Percentiles rank a stretch among this genome's conserved stretches.
phyloP scores from a whole-genome alignment of 805 yeast genomes.

The Teunomyces panamensis region DNA sequence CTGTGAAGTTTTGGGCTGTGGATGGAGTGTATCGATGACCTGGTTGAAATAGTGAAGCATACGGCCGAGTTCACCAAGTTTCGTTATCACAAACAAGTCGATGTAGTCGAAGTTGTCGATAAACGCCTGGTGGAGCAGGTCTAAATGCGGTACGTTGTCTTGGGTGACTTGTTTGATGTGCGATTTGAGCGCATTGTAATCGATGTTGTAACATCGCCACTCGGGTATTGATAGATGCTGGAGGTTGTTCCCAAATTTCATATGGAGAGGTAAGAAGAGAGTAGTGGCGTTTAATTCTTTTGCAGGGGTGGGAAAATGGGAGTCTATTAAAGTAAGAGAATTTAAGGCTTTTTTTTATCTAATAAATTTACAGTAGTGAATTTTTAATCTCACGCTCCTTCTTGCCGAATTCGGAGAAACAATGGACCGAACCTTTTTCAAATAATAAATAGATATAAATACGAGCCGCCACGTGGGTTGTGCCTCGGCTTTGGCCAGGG shows the following conservation, averaged over 20 bases:
- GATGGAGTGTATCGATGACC: conserved; percentile 11
- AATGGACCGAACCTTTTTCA: background rate
- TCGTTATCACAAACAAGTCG: conserved; percentile 61
- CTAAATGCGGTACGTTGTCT: conserved; percentile 21
- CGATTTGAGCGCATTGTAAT: conserved; percentile 73
- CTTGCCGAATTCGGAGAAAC: conserved; percentile 4
- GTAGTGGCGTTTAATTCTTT: too few relatives aligned
- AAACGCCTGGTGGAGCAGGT: conserved; percentile 36
- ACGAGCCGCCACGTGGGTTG: background rate
- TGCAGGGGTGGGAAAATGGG: too few relatives aligned
- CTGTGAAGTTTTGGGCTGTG: background rate
- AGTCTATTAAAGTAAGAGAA: too few relatives aligned
- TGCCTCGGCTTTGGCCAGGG: background rate
- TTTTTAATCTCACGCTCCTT: conserved; percentile 5
- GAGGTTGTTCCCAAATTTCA: conserved; percentile 87
- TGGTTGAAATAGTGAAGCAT: conserved; percentile 36
- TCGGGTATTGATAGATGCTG: conserved; percentile 76
- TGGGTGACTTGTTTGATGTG: conserved; percentile 59
- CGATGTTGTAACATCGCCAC: conserved; percentile 82
- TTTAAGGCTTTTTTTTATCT: too few relatives aligned
- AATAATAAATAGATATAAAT: background rate
- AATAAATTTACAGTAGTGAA: too few relatives aligned
- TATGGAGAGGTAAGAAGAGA: conserved; percentile 24
- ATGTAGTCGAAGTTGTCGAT: conserved; percentile 59
- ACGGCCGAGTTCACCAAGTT: conserved; percentile 60